These are phyloP conservation scores for Trametes pubescens DNA, from an alignment of 1,284 basidiomycete genomes.

Conservation along the genomic window DNA sequence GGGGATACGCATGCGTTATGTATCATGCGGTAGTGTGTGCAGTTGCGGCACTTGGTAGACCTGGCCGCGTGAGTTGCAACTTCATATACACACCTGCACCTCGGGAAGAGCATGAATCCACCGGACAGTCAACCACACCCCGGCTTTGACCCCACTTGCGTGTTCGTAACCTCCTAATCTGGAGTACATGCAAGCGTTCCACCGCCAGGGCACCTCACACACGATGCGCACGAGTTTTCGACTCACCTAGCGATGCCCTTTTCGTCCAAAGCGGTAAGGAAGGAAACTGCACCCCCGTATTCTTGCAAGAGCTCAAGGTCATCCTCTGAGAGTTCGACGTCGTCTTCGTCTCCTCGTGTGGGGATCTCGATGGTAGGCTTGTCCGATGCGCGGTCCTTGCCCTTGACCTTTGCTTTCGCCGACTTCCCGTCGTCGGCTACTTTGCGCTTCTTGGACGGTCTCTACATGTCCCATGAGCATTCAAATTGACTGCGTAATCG, in stretches of 20 bases:
- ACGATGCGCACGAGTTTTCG: background rate
- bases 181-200: too few species aligned
- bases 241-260: conserved; percentile 76
- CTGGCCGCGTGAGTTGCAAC: background rate
- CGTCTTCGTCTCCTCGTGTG: conserved; percentile 49
- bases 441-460: conserved; percentile 49
- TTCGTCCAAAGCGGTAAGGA: conserved; percentile 70
- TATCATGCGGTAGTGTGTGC: too few species aligned
- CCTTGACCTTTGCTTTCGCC: conserved; percentile 49
- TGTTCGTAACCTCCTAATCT: too few species aligned
- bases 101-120: too few species aligned
- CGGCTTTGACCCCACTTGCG: too few species aligned
- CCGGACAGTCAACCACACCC: too few species aligned
- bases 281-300: conserved; percentile 62
- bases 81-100: too few species aligned
- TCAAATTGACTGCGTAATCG: too few species aligned
- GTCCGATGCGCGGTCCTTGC: conserved; percentile 68
- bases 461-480: conserved; percentile 33
- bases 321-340: conserved; percentile 64
- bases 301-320: conserved; percentile 68
- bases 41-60: too few species aligned
- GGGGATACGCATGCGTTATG: too few species aligned
- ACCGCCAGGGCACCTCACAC: background rate
- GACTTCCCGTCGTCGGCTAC: conserved; percentile 34
- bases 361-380: conserved; percentile 72